These are phyloP conservation scores for Penicillium robsamsonii DNA, from an alignment of 495 filamentous ascomycete species.

Conservation along the genomic window DNA sequence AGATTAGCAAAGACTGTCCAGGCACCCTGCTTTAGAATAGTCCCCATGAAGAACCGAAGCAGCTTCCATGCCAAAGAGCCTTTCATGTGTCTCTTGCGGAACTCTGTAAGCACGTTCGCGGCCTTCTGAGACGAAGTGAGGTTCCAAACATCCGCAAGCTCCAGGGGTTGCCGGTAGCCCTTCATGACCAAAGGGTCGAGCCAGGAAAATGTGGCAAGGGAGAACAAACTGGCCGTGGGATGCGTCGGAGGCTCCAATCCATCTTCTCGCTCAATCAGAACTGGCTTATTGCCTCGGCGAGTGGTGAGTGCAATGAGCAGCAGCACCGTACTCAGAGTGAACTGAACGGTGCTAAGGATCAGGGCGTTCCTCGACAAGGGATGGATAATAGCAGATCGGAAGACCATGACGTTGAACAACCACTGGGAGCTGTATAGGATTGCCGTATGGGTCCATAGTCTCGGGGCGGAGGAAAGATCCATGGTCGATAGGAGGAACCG, in stretches of 20 bases:
- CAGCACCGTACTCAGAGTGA: slow-evolving; percentile 69
- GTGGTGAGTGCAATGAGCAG: slow-evolving; percentile 73
- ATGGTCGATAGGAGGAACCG: slow-evolving; percentile 71
- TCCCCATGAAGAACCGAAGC: slow-evolving; percentile 74
- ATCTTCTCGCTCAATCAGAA: slow-evolving; percentile 82
- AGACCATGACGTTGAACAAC: slow-evolving; percentile 69
- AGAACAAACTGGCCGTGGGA: slow-evolving; percentile 82
- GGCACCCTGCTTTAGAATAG: slow-evolving; percentile 70
- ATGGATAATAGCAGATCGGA: slow-evolving; percentile 84
- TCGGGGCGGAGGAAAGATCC: slow-evolving; percentile 60
- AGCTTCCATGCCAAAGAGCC: slow-evolving; percentile 77
- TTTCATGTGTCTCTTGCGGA: slow-evolving; percentile 83
- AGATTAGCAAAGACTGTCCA: slow-evolving; percentile 78
- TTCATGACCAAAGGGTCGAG: slow-evolving; percentile 84
- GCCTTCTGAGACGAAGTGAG: slow-evolving; percentile 85
- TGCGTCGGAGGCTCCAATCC: slow-evolving; percentile 82
- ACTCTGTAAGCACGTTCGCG: slow-evolving; percentile 70
- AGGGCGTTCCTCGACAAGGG: slow-evolving; percentile 56
- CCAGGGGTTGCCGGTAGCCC: slow-evolving; percentile 84
- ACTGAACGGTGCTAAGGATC: slow-evolving; percentile 64
- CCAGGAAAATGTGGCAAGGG: slow-evolving; percentile 86
- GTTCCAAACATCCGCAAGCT: slow-evolving; percentile 88
- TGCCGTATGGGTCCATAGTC: slow-evolving; percentile 91
- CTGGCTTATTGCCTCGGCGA: slow-evolving; percentile 86
- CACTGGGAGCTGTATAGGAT: slow-evolving; percentile 82